These are phyloP conservation scores for Saitozyma sp. DNA, from an alignment of 768 basidiomycete species.

Conservation along the genomic window DNA sequence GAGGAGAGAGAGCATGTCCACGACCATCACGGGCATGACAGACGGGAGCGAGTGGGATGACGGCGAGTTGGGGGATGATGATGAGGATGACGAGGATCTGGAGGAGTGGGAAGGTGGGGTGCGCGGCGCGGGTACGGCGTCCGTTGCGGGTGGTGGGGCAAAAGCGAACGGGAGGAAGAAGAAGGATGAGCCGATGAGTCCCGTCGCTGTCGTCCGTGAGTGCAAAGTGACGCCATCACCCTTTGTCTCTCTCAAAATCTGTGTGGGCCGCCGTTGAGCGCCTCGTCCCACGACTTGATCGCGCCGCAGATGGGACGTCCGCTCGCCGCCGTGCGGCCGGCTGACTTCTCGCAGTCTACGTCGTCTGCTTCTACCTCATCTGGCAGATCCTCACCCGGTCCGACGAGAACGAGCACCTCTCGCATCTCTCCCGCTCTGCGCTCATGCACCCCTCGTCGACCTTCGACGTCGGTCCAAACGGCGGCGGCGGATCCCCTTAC, in stretches of 20 bases:
- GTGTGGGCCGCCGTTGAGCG: not conserved
- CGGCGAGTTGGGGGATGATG: not conserved
- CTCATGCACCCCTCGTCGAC: slow-evolving; percentile 16
- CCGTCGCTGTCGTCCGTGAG: slow-evolving; percentile 39
- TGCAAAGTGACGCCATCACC: not conserved
- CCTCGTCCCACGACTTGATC: not conserved
- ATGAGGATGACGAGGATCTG: not conserved
- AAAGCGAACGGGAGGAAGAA: slow-evolving; percentile 14
- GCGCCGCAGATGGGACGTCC: not conserved
- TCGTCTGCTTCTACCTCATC: slow-evolving; percentile 35
- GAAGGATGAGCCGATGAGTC: slow-evolving; percentile 42
- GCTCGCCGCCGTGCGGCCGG: not conserved
- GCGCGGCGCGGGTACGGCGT: not conserved
- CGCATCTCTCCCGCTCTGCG: slow-evolving; percentile 21
- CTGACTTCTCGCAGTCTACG: slow-evolving; percentile 31
- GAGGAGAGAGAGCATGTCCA: too few relatives aligned
- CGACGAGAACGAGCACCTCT: slow-evolving; percentile 39
- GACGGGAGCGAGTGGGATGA: not conserved
- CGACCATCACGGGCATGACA: too few relatives aligned
- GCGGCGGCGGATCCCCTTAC: slow-evolving; percentile 7
- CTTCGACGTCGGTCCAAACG: not conserved
- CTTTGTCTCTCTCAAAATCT: not conserved
- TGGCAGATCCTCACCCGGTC: slow-evolving; percentile 44
- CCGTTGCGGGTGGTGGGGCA: not conserved
- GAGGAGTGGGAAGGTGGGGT: slow-evolving; percentile 7